Evolutionary conservation across 495 filamentous ascomycete species (phyloP).

Genomic region (Tetracladium setigerum): DNA sequence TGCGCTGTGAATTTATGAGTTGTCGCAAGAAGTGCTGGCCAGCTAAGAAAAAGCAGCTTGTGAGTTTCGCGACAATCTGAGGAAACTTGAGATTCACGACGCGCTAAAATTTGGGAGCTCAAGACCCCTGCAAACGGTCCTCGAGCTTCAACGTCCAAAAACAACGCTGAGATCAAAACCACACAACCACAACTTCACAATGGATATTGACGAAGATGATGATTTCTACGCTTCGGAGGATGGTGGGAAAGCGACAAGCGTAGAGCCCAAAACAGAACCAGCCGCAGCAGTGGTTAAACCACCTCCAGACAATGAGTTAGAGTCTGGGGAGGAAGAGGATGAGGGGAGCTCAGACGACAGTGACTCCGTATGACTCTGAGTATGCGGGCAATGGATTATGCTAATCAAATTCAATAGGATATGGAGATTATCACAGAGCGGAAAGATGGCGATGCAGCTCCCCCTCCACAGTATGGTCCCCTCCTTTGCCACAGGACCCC

Average conservation of each 20-base stretch:
- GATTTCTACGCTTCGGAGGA: constrained; percentile 56
- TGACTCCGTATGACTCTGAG: constrained; percentile 1
- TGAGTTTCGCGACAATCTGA: no score
- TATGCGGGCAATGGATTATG: constrained; percentile 7
- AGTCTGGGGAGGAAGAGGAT: constrained; percentile 67
- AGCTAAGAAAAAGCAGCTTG: no score
- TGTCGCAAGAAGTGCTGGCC: no score
- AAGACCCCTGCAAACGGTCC: no score
- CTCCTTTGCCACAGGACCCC: constrained; percentile 12
- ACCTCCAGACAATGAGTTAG: constrained; percentile 44
- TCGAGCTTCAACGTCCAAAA: constrained; percentile 2
- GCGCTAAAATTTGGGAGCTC: no score
- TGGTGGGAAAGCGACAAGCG: constrained; percentile 9
- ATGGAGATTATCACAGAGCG: constrained; percentile 91
- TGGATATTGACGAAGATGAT: constrained; percentile 66
- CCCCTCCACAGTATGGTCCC: constrained; percentile 47
- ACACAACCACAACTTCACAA: constrained; percentile 24
- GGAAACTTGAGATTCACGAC: no score
- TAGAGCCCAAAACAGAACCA: constrained; percentile 2
- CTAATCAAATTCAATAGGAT: constrained; percentile 45
- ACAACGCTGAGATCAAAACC: background rate
- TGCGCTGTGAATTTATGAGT: no score
- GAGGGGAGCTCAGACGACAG: constrained; percentile 46
- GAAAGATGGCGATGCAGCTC: constrained; percentile 67
- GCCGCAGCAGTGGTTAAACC: no score